Base-by-base conservation (phyloP, 805 yeast genomes). In the Scheffersomyces coipomensis region DNA sequence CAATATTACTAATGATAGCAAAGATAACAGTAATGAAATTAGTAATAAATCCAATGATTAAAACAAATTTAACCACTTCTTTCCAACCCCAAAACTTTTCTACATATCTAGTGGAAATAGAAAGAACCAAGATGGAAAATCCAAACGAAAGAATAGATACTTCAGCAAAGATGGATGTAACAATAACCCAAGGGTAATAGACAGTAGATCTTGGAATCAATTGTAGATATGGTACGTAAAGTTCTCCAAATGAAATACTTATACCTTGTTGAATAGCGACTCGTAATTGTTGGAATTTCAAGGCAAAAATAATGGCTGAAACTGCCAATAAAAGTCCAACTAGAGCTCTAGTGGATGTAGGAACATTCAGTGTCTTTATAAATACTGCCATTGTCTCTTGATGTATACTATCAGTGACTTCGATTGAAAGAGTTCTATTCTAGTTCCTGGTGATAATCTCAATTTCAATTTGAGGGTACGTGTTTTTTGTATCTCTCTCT, bases 161-260 rank as follows among this genome's bases (percentile, higher is more conserved):
- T 52, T 84, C 89, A 2, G 83, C 77, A 54, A 83, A 81, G n/a
- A 83, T 75, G 1, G 87, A 73, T 2, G 83, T 71, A 21, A 76
- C 54, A 2, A 83, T 49, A 1, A 84, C 84, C 83, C 86, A 79
- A 4, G 89, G 89, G 45, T 78, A 67, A 38, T 61, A 65, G 3
- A 81, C 48, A 0, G 81, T 68, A 37, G 71, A 65, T 19, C 71
- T 60, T 10, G 91, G 90, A 5, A 85, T 75, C 58, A 85, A 65
- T 59, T 85, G 88, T 30, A 85, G 50, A 27, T 63, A 63, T 1
- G 86, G 88, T 5, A 80, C 73, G 15, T 68, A 55, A 23, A 82
- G 64, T 22, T 68, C 66, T 32, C 64, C 65, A 42, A 71, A 66
- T 16, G 31, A 31, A 32, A 52, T 19, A 26, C 42, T 40, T 5